A percentile compares a stretch with the other conserved stretches of the same genome.
Evolutionary conservation across 371 early-diverging fungal species (phyloP).

Genomic region (Capillidium heterosporum): DNA sequence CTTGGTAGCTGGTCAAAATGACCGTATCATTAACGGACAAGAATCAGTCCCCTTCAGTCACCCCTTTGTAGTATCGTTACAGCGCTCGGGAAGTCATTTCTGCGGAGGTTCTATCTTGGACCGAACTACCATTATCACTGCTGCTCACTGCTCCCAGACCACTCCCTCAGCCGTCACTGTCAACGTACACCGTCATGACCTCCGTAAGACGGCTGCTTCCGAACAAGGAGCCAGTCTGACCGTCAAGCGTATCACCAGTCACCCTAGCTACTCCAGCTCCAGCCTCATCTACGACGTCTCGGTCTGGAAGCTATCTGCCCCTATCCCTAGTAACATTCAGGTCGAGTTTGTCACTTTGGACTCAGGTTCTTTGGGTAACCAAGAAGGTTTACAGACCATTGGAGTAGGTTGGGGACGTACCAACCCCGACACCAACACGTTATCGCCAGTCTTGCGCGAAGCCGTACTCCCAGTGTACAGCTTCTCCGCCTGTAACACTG

Average conservation of each 20-base stretch:
- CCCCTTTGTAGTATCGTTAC: not conserved
- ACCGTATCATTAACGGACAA: not conserved
- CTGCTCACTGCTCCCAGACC: not conserved
- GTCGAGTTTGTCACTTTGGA: not conserved
- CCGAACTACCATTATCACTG: not conserved
- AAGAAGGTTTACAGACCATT: not conserved
- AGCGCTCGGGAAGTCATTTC: not conserved
- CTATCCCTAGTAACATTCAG: not conserved
- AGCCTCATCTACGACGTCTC: not conserved
- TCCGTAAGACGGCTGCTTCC: not conserved
- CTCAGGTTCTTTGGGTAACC: not conserved
- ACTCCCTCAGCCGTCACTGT: not conserved
- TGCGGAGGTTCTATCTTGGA: not conserved
- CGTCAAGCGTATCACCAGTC: not conserved
- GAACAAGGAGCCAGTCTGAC: not conserved
- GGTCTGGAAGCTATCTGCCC: not conserved
- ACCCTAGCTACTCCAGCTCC: not conserved
- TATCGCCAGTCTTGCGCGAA: not conserved
- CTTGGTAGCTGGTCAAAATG: not conserved
- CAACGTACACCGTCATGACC: constrained; percentile 1
- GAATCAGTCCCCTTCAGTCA: not conserved
- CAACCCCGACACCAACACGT: not conserved
- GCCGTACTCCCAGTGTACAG: not conserved
- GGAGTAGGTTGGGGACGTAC: not conserved
- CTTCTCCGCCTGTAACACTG: not conserved